Evolutionary conservation across 208 protist species (phyloP).

Genomic region (Leishmania braziliensis): DNA sequence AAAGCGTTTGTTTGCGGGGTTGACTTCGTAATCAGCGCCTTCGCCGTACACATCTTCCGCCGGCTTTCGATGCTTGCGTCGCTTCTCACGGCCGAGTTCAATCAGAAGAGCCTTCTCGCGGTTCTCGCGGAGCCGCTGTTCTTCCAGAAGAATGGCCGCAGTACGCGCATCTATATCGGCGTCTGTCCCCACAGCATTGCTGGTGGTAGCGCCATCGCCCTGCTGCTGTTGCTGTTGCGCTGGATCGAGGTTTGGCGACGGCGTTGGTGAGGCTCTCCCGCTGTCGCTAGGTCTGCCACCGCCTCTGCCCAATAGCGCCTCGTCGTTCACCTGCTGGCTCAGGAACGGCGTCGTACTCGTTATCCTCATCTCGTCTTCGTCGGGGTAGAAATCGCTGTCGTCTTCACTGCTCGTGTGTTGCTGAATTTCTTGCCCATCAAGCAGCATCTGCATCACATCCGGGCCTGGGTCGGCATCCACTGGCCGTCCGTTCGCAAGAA

Average conservation of each 20-base stretch:
- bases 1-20: constrained; percentile 27
- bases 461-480: constrained; percentile 37
- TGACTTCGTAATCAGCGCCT: constrained; percentile 22
- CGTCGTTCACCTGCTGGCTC: constrained; percentile 1
- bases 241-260: not conserved
- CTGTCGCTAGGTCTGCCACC: not conserved
- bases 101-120: constrained; percentile 30
- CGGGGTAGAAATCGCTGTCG: constrained; percentile 20
- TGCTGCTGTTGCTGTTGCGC: not conserved
- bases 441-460: constrained; percentile 60
- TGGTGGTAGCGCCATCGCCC: not conserved
- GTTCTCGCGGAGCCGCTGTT: constrained; percentile 16
- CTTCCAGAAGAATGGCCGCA: constrained; percentile 8
- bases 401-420: constrained; percentile 12
- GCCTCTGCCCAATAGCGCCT: not conserved
- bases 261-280: constrained; percentile 14
- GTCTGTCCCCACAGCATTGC: not conserved
- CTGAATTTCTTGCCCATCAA: constrained; percentile 42
- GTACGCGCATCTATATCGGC: constrained; percentile 12
- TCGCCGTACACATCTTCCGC: constrained; percentile 49
- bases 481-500: constrained; percentile 44
- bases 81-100: constrained; percentile 33
- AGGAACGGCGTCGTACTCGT: constrained; percentile 5
- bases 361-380: constrained; percentile 1
- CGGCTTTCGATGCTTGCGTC: constrained; percentile 28